phyloP scores from a whole-genome alignment of 306 rosid genomes.

The Rubus idaeus region DNA sequence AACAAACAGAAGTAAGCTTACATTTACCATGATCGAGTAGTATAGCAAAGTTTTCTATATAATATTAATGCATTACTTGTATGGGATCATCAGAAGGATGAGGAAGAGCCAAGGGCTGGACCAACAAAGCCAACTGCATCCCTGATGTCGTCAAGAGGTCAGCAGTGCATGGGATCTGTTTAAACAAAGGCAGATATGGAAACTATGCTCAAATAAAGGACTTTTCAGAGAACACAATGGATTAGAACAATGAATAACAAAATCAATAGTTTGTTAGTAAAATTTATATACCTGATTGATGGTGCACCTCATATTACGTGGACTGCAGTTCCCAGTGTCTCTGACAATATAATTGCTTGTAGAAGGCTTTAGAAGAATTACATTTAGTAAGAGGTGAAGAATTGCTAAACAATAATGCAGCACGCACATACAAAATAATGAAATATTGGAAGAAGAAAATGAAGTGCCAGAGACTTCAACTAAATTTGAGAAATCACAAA shows the following conservation, averaged over 20 bases:
- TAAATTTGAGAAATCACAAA: not conserved
- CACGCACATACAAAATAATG: constrained; percentile 10
- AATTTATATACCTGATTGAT: constrained; percentile 68
- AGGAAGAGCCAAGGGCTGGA: constrained; percentile 95
- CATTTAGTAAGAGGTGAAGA: constrained; percentile 9
- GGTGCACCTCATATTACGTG: constrained; percentile 98
- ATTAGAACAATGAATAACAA: not conserved
- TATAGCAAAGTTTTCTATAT: not conserved
- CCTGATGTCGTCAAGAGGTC: constrained; percentile 92
- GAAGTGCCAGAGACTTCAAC: not conserved
- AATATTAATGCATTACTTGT: constrained; percentile 48
- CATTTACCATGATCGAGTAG: constrained; percentile 18
- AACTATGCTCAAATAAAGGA: not conserved
- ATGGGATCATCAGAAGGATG: constrained; percentile 93
- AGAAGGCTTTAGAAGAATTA: constrained; percentile 65
- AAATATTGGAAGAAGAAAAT: not conserved
- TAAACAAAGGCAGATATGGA: constrained; percentile 18
- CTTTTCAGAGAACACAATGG: not conserved
- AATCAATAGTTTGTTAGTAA: not conserved
- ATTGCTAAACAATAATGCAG: constrained; percentile 16
- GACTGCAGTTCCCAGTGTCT: constrained; percentile 97
- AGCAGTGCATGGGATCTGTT: constrained; percentile 83
- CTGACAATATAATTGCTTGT: constrained; percentile 80
- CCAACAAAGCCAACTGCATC: constrained; percentile 94
- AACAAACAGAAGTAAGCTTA: constrained; percentile 5